phyloP scores from a whole-genome alignment of 164 flowering plant species.

The Stephania cephalantha region DNA sequence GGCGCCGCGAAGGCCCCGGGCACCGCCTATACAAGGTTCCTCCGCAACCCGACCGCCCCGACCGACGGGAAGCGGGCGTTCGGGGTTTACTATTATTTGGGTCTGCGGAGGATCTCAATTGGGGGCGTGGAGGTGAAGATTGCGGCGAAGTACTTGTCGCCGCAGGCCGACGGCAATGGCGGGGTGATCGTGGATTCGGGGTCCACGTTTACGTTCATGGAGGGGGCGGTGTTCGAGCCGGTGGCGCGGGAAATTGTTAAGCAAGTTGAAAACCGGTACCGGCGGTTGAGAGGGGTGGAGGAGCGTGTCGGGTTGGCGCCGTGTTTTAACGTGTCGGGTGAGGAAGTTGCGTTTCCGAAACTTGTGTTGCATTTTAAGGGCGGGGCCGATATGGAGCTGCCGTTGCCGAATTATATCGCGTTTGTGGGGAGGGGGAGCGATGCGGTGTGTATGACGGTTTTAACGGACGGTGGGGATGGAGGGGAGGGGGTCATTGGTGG shows the following conservation, averaged over 20 bases:
- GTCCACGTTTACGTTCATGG: slow-evolving; percentile 74
- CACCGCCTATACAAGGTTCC: slow-evolving; percentile 54
- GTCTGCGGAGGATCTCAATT: slow-evolving; percentile 42
- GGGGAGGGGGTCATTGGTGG: slow-evolving; percentile 20
- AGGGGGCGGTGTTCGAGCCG: slow-evolving; percentile 30
- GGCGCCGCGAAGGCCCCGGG: slow-evolving; percentile 25
- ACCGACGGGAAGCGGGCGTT: slow-evolving; percentile 22
- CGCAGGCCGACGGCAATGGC: slow-evolving; percentile 53
- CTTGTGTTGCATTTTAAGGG: slow-evolving; percentile 61
- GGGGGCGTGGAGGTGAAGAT: slow-evolving; percentile 47
- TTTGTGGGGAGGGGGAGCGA: slow-evolving; percentile 13
- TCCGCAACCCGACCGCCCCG: slow-evolving; percentile 41
- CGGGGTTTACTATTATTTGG: slow-evolving; percentile 52
- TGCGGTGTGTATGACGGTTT: slow-evolving; percentile 49
- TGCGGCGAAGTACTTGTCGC: slow-evolving; percentile 40
- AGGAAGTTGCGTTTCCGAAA: slow-evolving; percentile 36
- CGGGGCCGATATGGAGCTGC: slow-evolving; percentile 55
- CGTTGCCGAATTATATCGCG: slow-evolving; percentile 54
- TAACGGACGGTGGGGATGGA: slow-evolving; percentile 23
- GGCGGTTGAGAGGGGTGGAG: slow-evolving; percentile 36
- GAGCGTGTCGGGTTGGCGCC: slow-evolving; percentile 39
- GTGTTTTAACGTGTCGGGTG: slow-evolving; percentile 45
- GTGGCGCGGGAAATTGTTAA: slow-evolving; percentile 45
- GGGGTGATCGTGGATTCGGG: slow-evolving; percentile 80
- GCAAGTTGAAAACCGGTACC: slow-evolving; percentile 37